Base-by-base conservation (phyloP, 352 stramenopile genomes). In the Peronospora destructor region DNA sequence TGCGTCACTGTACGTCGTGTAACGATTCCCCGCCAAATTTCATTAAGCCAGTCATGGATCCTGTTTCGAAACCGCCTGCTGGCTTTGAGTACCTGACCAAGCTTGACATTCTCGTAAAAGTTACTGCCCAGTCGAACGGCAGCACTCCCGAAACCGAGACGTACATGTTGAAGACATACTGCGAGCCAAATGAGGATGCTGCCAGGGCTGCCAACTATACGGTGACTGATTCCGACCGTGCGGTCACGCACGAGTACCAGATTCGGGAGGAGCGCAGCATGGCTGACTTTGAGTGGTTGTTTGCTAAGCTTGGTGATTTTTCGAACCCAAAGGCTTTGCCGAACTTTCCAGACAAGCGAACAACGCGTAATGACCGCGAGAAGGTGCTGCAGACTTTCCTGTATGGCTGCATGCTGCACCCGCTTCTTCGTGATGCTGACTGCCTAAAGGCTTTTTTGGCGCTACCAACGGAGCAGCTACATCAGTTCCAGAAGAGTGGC, bases 21-120 rank as follows among this genome's bases (percentile, higher is more conserved):
- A 80, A 91, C 52, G 75, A 86, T 39, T 74, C 60, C 48, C 79
- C 82, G 17, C 82, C 82, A 7, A 82, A 81, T 58, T 92, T 92
- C 50, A 74, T 86, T 52, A 76, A 84, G 47, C 73, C 77, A 0
- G 73, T 91, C 14, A 84, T 89, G 60, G 82, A 91, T 35, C 76
- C 79, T 3, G 71, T 89, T 11, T 56, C 73, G 13, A 87, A 88
- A 61, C 82, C 82, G 7, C 79, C 80, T 38, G 71, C 82, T 9
- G 82, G 79, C 17, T 92, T 92, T 16, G 82, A 92, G 57, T 92
- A 88, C 64, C 57, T 92, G 49, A 80, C 79, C 13, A 88, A 88
- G 56, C 73, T 92, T 14, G 82, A 92, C 58, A 85, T 90, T 48
- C 65, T 86, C 42, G 58, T 92, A 11, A 51, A 59, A 1, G 67